These are phyloP conservation scores for Wallacemonas sp. DNA, from an alignment of 208 protist genomes.

Conservation along the genomic window DNA sequence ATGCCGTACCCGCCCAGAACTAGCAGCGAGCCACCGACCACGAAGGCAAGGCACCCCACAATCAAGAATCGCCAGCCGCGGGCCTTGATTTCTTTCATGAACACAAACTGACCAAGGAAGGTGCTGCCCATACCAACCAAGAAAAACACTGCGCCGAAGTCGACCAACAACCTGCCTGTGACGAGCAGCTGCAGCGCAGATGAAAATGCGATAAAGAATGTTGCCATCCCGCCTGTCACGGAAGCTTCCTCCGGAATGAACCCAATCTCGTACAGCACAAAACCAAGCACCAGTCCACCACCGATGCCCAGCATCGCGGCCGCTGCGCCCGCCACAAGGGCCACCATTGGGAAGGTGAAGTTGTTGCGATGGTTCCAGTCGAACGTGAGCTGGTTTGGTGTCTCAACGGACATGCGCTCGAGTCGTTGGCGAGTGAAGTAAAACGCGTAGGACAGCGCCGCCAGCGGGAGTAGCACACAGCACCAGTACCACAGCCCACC, in stretches of 20 bases:
- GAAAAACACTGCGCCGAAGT: slow-evolving; percentile 64
- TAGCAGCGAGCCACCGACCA: slow-evolving; percentile 70
- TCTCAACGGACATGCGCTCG: slow-evolving; percentile 16
- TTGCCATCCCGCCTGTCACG: slow-evolving; percentile 67
- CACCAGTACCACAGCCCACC: slow-evolving; percentile 53
- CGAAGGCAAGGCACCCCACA: slow-evolving; percentile 49
- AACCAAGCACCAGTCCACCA: slow-evolving; percentile 78
- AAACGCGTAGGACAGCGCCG: slow-evolving; percentile 31
- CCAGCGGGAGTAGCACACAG: slow-evolving; percentile 35
- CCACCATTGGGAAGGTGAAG: slow-evolving; percentile 58
- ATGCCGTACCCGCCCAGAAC: slow-evolving; percentile 70
- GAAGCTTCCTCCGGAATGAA: slow-evolving; percentile 75
- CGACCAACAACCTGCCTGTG: slow-evolving; percentile 43
- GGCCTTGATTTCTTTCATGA: slow-evolving; percentile 74
- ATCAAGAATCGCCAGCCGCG: slow-evolving; percentile 62
- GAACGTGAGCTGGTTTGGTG: slow-evolving; percentile 40
- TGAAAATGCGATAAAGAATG: slow-evolving; percentile 81
- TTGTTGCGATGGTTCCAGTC: slow-evolving; percentile 53
- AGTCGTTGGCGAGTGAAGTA: slow-evolving; percentile 38
- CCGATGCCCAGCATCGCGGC: slow-evolving; percentile 85
- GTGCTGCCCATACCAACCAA: slow-evolving; percentile 60
- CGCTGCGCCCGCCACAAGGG: slow-evolving; percentile 68
- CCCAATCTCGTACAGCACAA: slow-evolving; percentile 78
- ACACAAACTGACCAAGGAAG: slow-evolving; percentile 59
- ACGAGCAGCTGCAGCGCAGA: slow-evolving; percentile 54